Evolutionary conservation across 2,329 filamentous ascomycete species (phyloP).

Genomic region (Aspergillus sclerotialis): DNA sequence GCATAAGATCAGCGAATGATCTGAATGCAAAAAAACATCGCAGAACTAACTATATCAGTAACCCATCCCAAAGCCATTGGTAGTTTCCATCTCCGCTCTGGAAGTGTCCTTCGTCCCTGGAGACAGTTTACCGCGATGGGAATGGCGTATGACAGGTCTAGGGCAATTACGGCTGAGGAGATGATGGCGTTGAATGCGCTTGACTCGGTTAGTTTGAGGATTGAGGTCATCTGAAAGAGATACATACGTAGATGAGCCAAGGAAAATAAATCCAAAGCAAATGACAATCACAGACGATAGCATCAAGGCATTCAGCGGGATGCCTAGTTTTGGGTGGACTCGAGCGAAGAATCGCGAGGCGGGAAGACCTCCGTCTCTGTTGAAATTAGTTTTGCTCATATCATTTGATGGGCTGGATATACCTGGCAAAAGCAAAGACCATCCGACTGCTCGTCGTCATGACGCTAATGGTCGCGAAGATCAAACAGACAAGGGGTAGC

Average conservation of each 20-base stretch:
- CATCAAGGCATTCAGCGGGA: conserved; percentile 60
- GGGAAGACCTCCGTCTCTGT: conserved; percentile 59
- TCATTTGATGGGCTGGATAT: not conserved
- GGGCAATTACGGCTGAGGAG: conserved; percentile 62
- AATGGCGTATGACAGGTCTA: conserved; percentile 67
- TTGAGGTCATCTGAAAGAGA: no score
- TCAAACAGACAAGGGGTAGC: conserved; percentile 1
- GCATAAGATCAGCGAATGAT: conserved; percentile 4
- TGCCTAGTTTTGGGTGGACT: conserved; percentile 53
- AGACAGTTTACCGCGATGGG: conserved; percentile 63
- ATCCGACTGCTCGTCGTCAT: conserved; percentile 4
- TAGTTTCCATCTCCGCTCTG: conserved; percentile 52
- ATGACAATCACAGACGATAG: conserved; percentile 56
- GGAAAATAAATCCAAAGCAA: conserved; percentile 61
- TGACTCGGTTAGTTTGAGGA: not conserved
- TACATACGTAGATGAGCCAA: conserved; percentile 48
- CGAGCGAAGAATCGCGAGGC: conserved; percentile 52
- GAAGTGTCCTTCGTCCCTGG: conserved; percentile 58
- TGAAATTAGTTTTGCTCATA: not conserved
- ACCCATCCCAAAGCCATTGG: conserved; percentile 51
- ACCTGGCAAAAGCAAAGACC: conserved; percentile 2
- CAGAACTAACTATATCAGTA: conserved; percentile 43
- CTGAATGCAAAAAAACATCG: not conserved
- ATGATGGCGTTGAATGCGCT: conserved; percentile 66
- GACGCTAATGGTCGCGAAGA: conserved; percentile 1